phyloP scores from a whole-genome alignment of 345 rosid genomes.

The Mallotus nudiflorus region DNA sequence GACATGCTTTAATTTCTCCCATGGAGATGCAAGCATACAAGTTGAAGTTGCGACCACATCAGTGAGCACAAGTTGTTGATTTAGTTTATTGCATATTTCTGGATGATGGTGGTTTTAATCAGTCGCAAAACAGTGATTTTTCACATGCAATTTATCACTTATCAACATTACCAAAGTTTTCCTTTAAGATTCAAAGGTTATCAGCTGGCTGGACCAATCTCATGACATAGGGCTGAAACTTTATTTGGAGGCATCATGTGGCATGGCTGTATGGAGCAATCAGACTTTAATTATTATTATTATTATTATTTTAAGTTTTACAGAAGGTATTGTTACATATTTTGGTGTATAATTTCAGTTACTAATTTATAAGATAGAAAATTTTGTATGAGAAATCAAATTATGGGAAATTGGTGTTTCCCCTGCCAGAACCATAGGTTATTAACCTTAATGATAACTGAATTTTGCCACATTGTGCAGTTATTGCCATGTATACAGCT shows the following conservation, averaged over 20 bases:
- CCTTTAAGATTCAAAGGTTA: not conserved
- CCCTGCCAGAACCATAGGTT: not conserved
- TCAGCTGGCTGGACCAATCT: not conserved
- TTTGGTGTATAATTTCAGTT: not conserved
- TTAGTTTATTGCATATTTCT: not conserved
- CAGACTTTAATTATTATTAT: too few species aligned
- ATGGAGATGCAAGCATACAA: slow-evolving; percentile 98
- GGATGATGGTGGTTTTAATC: slow-evolving; percentile 6
- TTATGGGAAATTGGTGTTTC: not conserved
- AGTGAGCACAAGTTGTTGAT: slow-evolving; percentile 21
- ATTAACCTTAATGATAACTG: slow-evolving; percentile 2
- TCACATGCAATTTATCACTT: not conserved
- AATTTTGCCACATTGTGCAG: not conserved
- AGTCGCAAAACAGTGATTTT: slow-evolving; percentile 11
- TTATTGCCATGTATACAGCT: not conserved
- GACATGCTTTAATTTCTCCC: slow-evolving; percentile 63
- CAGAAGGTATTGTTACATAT: not conserved
- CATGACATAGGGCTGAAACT: slow-evolving; percentile 1
- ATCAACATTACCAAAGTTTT: not conserved
- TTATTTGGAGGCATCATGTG: not conserved
- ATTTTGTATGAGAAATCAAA: not conserved
- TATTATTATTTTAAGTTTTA: not conserved
- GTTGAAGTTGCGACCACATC: slow-evolving; percentile 63
- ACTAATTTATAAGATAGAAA: not conserved
- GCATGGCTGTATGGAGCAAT: not conserved